Base-by-base conservation (phyloP, 2,329 filamentous ascomycete species). In the Thyridium curvatum region DNA sequence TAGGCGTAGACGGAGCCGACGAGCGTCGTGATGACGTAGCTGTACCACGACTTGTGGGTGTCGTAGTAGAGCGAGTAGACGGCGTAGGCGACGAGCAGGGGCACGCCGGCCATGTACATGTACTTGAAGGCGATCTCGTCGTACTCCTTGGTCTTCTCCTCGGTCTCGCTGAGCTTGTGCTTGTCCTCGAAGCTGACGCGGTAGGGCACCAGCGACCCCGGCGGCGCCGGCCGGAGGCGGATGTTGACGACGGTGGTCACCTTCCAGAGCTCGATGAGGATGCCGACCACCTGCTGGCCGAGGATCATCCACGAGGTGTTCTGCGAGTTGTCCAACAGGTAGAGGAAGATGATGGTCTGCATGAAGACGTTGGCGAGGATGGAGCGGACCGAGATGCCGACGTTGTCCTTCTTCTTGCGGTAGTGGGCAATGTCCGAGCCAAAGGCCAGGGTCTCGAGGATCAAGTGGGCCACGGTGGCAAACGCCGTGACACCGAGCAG, bases 291-390 rank as follows among this genome's bases (percentile, higher is more conserved):
- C 66, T 98, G 93, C 10, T 87, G 85, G 37, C 90, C 89, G 15
- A 98, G 71, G 52, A 98, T 97, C 89, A 98, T 97, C 91, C 91
- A 98, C 47, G 86, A 94, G 1, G 93, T 98, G 60, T 93, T 94
- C 42, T 96, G 89, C 49, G 89, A 94, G 69, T 98, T 97, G 68
- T 98, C 93, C 53, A 98, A 69, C 21, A 98, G 77, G 64, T 98
- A 98, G 34, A 98, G 74, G 75, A 98, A 94, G 62, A 98, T 96
- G 55, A 97, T 75, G 7, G 75, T 63, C 64, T 98, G 93, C 93
- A 98, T 98, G 62, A 97, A 90, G 45, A 97, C 90, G 55, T 97
- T 98, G 59, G 87, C 89, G 41, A 98, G 71, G 55, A 98, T 98
- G 26, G 91, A 94, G 41, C 93, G 88, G 43, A 98, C 85, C 1